phyloP scores from a whole-genome alignment of 352 stramenopile genomes.

The Globisporangium carolinianum region DNA sequence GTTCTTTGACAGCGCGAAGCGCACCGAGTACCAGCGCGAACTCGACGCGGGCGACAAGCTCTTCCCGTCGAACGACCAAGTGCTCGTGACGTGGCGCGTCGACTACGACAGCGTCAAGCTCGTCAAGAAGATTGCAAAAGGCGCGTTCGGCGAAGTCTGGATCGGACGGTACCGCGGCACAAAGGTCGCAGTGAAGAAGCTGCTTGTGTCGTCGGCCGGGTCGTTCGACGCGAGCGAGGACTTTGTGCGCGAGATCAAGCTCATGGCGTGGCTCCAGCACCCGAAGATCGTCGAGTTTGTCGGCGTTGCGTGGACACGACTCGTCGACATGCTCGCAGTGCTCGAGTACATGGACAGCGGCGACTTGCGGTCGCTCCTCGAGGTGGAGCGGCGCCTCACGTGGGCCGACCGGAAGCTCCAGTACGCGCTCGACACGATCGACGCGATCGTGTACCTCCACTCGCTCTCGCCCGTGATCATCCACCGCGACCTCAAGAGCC shows the following conservation, averaged over 20 bases:
- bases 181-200: conserved; percentile 52
- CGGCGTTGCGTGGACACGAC: conserved; percentile 65
- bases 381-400: conserved; percentile 20
- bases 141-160: conserved; percentile 69
- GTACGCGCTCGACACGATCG: conserved; percentile 55
- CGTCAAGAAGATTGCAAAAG: conserved; percentile 55
- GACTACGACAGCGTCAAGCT: conserved; percentile 66
- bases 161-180: conserved; percentile 51
- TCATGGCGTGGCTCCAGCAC: conserved; percentile 66
- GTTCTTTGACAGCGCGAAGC: conserved; percentile 65
- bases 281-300: conserved; percentile 62
- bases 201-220: conserved; percentile 32
- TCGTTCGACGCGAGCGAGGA: conserved; percentile 47
- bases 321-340: conserved; percentile 60
- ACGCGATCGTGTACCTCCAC: conserved; percentile 65
- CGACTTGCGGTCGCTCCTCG: conserved; percentile 49
- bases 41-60: conserved; percentile 49
- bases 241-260: conserved; percentile 63
- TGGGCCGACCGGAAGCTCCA: conserved; percentile 38
- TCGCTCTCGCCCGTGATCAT: conserved; percentile 57
- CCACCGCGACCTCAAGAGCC: conserved; percentile 67
- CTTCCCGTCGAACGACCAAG: conserved; percentile 62
- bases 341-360: conserved; percentile 68
- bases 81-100: conserved; percentile 64
- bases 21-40: conserved; percentile 50